phyloP scores from a whole-genome alignment of 352 stramenopile genomes.

The Phytophthora cactorum region DNA sequence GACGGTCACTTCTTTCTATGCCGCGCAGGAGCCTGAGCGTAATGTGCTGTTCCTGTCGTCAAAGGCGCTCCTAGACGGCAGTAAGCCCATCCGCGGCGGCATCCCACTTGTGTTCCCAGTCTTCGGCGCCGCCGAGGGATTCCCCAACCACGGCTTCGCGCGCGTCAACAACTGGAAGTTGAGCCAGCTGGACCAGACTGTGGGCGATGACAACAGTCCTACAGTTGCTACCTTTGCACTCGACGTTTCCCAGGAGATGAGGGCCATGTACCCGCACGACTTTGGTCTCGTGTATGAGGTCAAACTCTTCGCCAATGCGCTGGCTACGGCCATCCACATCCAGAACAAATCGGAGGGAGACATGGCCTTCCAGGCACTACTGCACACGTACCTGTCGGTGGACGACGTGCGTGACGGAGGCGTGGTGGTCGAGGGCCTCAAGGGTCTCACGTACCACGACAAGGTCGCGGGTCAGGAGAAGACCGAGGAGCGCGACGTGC shows the following conservation, averaged over 20 bases:
- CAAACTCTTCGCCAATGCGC: slow-evolving; percentile 75
- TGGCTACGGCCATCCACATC: slow-evolving; percentile 91
- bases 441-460: slow-evolving; percentile 87
- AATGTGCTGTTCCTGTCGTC: slow-evolving; percentile 95
- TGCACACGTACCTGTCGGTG: slow-evolving; percentile 95
- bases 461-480: slow-evolving; percentile 84
- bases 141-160: slow-evolving; percentile 95
- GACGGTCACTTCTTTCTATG: slow-evolving; percentile 90
- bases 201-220: slow-evolving; percentile 46
- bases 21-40: slow-evolving; percentile 57
- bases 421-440: slow-evolving; percentile 84
- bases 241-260: slow-evolving; percentile 43
- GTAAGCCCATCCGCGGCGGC: slow-evolving; percentile 94
- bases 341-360: slow-evolving; percentile 86
- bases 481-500: slow-evolving; percentile 56
- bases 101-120: slow-evolving; percentile 97
- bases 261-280: slow-evolving; percentile 75
- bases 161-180: slow-evolving; percentile 80
- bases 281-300: slow-evolving; percentile 89
- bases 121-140: slow-evolving; percentile 89
- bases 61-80: slow-evolving; percentile 90
- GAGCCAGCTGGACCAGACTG: slow-evolving; percentile 48
- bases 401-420: slow-evolving; percentile 71
- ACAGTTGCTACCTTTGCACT: slow-evolving; percentile 74
- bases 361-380: slow-evolving; percentile 93